phyloP scores from a whole-genome alignment of 805 yeast genomes.

The Wickerhamomyces strasburgensis region DNA sequence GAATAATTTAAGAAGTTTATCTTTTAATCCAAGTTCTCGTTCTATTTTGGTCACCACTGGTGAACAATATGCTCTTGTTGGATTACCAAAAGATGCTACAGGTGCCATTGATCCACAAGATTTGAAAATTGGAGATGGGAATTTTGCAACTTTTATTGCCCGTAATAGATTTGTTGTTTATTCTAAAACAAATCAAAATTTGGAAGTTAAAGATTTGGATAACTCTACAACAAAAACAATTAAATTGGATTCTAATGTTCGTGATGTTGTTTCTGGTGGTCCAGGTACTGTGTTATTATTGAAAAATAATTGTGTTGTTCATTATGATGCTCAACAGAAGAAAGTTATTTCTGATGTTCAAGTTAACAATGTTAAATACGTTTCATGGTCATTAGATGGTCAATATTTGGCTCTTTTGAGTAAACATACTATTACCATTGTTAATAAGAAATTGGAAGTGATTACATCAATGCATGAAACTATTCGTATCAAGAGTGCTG shows the following conservation, averaged over 20 bases:
- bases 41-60: conserved; percentile 80
- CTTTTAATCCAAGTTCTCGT: conserved; percentile 90
- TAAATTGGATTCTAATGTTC: conserved; percentile 60
- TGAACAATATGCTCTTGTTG: conserved; percentile 66
- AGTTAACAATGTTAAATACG: conserved; percentile 80
- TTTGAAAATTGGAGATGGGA: conserved; percentile 73
- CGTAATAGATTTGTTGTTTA: conserved; percentile 91
- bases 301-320: conserved; percentile 65
- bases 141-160: conserved; percentile 85
- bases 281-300: conserved; percentile 80
- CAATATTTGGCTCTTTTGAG: conserved; percentile 82
- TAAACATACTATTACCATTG: conserved; percentile 89
- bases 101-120: conserved; percentile 95
- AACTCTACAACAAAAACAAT: conserved; percentile 80
- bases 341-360: conserved; percentile 64
- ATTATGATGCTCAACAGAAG: conserved; percentile 91
- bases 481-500: conserved; percentile 91
- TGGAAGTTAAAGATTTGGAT: conserved; percentile 79
- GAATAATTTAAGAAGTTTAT: conserved; percentile 77
- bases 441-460: conserved; percentile 69
- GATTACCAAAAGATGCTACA: conserved; percentile 78
- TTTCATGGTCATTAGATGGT: conserved; percentile 83
- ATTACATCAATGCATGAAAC: conserved; percentile 91
- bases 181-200: conserved; percentile 53
- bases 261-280: conserved; percentile 70